Base-by-base conservation (phyloP, 768 basidiomycete genomes). In the Amanita polypyramis region DNA sequence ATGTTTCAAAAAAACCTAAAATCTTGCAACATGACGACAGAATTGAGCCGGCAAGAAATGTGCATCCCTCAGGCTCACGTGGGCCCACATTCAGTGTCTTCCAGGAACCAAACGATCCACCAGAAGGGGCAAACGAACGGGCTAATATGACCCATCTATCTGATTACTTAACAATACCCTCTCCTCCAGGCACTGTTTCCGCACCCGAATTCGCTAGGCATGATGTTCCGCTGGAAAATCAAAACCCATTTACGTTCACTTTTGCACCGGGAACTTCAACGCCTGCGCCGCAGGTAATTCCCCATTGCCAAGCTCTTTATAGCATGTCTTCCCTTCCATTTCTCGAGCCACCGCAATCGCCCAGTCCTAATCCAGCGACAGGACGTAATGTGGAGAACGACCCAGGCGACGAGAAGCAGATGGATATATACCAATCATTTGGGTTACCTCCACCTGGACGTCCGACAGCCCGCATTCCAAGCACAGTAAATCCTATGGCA, bases 271-370 rank as follows among this genome's bases (percentile, higher is more conserved):
- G 70, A n/a, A 61, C 75, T 8, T 73, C 76, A 25, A 77, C 77
- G 4, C 73, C 76, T n/a, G 69, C 65, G 14, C 67, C 72, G 45
- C 58, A 62, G 21, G 56, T 72, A 60, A 69, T 69, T 56, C 38
- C 47, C 27, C 34, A 37, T 27, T 29, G 39, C 17, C 33, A 42
- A 17, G 21, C 14, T 10, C 3, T 12, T 17, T 49, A 30, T 21
- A n/a, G 17, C 14, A 56, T 73, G 64, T 62, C 70, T 10, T 66
- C 57, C 47, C 73, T 73, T 52, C 70, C 73, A 17, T 75, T 72
- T 60, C 76, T 76, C 6, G 76, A 79, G 56, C 69, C 75, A 14
- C 77, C 77, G 4, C 71, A 73, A 49, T 79, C 77, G 5, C 80
- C 80, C 14, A 71, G 77, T 2, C 79, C 80, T 5, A 65, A 68